Evolutionary conservation across 75 land plant genomes (phyloP), one percentile per base, ranked within the genome.

Genomic region (Cryptomeria japonica): DNA sequence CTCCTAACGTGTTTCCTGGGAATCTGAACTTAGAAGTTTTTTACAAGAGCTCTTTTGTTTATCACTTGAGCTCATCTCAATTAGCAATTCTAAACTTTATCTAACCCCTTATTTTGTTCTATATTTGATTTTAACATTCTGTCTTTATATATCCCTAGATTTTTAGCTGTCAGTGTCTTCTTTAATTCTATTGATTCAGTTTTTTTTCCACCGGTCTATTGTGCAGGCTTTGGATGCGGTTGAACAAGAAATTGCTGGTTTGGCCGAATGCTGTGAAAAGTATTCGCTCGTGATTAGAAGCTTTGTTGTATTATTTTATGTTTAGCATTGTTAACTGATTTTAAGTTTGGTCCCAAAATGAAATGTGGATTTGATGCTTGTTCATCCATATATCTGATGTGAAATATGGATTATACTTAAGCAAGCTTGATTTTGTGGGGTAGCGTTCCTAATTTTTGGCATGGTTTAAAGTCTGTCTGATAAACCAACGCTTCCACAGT

Each of bases 181-280:
- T 12, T 86, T 31, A 68, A 80, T 58, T 38, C 4, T 84, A 39
- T 87, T 38, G 44, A n/a, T 87, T 49, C 19, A 51, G 3, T 46
- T 41, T 84, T 64, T 0, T 84, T 10, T 85, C 51, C 47, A 22
- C 76, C 76, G 38, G 13, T 70, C 36, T 36, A 46, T 68, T 51
- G 49, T 87, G 32, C 87, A 95, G 96, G 99, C 99, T 28, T 86
- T 98, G 89, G 97, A 98, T 89, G 91, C 94, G 18, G 99, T 98
- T 31, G 99, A 98, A 88, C 90, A 89, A 44, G 97, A 98, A 87
- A 96, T 98, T 31, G 87, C 93, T 80, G 95, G 96, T 8, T 86
- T 98, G 85, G 92, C 99, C 13, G 94, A 94, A 9, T 94, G 95
- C 84, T 98, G 99, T 87, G 99, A 97, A 39, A 95, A 90, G 99